Percentiles rank a stretch among this genome's conserved stretches.
These are phyloP conservation scores for Vaccinium myrtillus DNA, from an alignment of 148 eudicot genomes.

Conservation along the genomic window DNA sequence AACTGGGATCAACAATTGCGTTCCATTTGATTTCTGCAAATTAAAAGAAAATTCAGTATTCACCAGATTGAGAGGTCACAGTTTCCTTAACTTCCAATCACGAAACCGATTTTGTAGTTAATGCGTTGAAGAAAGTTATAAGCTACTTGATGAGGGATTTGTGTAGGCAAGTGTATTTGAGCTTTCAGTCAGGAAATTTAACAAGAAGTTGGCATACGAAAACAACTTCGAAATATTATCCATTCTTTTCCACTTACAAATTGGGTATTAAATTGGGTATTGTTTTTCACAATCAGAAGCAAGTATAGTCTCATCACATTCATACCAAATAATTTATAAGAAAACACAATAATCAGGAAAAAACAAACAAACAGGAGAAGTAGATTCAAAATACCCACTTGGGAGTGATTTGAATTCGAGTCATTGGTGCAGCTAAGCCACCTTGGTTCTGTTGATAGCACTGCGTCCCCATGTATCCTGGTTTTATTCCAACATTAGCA, in stretches of 20 bases:
- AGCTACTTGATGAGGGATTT: not conserved
- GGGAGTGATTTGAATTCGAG: slow-evolving; percentile 28
- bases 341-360: no score
- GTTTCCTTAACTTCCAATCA: not conserved
- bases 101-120: not conserved
- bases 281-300: not conserved
- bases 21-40: slow-evolving; percentile 50
- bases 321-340: not conserved
- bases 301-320: not conserved
- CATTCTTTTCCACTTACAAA: not conserved
- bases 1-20: slow-evolving; percentile 77
- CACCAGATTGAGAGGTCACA: not conserved
- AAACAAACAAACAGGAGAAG: not conserved
- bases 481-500: not conserved
- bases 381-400: slow-evolving; percentile 31
- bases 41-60: not conserved
- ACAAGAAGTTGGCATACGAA: not conserved
- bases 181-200: not conserved
- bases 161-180: not conserved
- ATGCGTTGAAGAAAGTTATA: not conserved
- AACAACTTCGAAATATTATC: not conserved
- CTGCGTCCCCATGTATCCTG: slow-evolving; percentile 87
- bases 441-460: slow-evolving; percentile 52
- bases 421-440: slow-evolving; percentile 41
- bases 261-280: not conserved